A percentile compares a stretch with the other conserved stretches of the same genome.
phyloP scores from a whole-genome alignment of 2,329 filamentous ascomycete species.

The Hypocreales sp. region DNA sequence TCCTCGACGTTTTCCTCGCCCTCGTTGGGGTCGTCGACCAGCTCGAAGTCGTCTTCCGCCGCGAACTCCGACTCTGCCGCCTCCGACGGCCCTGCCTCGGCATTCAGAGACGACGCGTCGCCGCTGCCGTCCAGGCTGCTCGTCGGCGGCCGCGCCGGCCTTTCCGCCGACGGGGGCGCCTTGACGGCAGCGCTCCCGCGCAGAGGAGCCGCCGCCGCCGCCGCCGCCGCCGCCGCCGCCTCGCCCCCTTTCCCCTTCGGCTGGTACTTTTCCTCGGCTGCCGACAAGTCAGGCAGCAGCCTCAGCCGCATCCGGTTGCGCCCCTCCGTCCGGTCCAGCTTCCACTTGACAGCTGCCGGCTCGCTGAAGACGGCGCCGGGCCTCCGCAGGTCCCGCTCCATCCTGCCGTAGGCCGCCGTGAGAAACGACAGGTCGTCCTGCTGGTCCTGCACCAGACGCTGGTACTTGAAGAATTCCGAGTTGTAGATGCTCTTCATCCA shows the following conservation, averaged over 20 bases:
- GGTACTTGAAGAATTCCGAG: conserved; percentile 83
- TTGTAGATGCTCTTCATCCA: conserved; percentile 95
- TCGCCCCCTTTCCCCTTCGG: conserved; percentile 58
- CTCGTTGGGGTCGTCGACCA: conserved; percentile 86
- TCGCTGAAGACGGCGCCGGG: conserved; percentile 71
- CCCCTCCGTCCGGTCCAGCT: conserved; percentile 88
- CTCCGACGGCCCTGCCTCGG: conserved; percentile 8
- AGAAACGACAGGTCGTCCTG: conserved; percentile 78
- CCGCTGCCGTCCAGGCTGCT: conserved; percentile 8
- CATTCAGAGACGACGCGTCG: conserved; percentile 6
- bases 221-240: conserved; percentile 16
- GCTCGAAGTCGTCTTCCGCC: conserved; percentile 83
- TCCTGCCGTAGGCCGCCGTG: conserved; percentile 57
- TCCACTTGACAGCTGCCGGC: conserved; percentile 57
- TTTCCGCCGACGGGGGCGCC: no score
- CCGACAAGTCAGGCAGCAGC: conserved; percentile 61
- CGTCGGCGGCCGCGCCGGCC: conserved; percentile 6
- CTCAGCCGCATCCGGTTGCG: conserved; percentile 88
- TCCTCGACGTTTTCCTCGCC: conserved; percentile 72
- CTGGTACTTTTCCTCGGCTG: conserved; percentile 59
- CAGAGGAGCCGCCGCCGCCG: conserved; percentile 6
- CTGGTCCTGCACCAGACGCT: conserved; percentile 78
- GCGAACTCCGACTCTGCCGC: conserved; percentile 10
- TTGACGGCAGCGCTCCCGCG: no score
- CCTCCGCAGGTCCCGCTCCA: conserved; percentile 63